Conservation (phyloP, 2,329 filamentous ascomycete genomes). For the Amesomyces nigricolor region DNA sequence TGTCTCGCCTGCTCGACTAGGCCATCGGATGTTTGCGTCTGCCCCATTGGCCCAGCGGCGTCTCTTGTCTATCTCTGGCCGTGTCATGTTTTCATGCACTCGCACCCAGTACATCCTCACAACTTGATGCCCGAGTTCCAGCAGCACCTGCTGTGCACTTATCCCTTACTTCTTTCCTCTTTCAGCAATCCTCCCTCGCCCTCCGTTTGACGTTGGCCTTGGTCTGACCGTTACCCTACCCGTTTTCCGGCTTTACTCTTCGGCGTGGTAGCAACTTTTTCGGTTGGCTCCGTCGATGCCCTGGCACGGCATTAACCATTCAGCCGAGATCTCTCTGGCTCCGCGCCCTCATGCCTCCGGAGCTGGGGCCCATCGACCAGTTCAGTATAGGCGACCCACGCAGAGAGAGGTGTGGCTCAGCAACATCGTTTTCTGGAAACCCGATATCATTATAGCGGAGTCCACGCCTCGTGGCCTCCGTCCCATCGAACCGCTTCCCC, state of each 20-base stretch:
- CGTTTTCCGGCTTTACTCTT: slow-evolving; percentile 25
- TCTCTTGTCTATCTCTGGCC: slow-evolving; percentile 24
- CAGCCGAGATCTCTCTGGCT: slow-evolving; percentile 38
- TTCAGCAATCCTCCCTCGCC: slow-evolving; percentile 18
- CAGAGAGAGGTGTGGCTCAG: slow-evolving; percentile 36
- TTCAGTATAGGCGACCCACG: slow-evolving; percentile 9
- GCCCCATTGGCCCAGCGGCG: slow-evolving; percentile 24
- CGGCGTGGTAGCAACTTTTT: slow-evolving; percentile 26
- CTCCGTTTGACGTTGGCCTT: slow-evolving; percentile 20
- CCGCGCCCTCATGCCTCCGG: too few relatives aligned
- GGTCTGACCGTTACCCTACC: slow-evolving; percentile 23
- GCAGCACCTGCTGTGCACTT: slow-evolving; percentile 16
- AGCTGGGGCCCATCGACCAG: too few relatives aligned
- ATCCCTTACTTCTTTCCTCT: slow-evolving; percentile 18
- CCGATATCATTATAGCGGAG: slow-evolving; percentile 25
- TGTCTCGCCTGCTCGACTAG: slow-evolving; percentile 25
- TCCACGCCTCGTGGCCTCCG: slow-evolving; percentile 31
- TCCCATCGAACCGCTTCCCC: slow-evolving; percentile 30
- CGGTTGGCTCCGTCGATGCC: slow-evolving; percentile 36
- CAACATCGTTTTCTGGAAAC: slow-evolving; percentile 25
- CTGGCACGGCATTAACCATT: slow-evolving; percentile 45
- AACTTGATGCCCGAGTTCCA: slow-evolving; percentile 20
- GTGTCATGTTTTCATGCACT: slow-evolving; percentile 23
- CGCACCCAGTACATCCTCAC: slow-evolving; percentile 16
- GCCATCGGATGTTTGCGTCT: slow-evolving; percentile 27